Percentiles rank a stretch among this genome's conserved stretches.
These are phyloP conservation scores for Neurospora sp. DNA, from an alignment of 495 filamentous ascomycete genomes.

Conservation along the genomic window DNA sequence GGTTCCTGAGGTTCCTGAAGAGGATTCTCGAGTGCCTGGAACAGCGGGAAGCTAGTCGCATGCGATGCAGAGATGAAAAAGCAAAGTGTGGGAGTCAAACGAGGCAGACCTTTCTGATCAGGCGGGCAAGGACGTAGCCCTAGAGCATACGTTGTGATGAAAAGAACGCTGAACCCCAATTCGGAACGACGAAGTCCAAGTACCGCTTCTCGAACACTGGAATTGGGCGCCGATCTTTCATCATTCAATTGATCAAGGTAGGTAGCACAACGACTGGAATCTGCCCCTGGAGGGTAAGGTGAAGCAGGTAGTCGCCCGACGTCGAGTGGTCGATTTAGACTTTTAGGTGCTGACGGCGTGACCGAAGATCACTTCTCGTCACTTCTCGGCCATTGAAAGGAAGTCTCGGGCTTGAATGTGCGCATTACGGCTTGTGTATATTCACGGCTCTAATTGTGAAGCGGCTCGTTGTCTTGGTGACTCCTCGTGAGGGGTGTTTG, in stretches of 20 bases:
- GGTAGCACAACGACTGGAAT: background rate
- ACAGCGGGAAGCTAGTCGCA: background rate
- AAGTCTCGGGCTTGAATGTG: background rate
- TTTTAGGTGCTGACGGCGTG: background rate
- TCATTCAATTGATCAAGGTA: background rate
- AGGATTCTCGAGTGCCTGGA: background rate
- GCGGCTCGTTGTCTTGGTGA: too few species aligned
- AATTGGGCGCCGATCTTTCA: background rate
- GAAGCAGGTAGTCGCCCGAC: background rate
- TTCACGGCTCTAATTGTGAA: background rate
- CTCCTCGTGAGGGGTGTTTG: too few species aligned
- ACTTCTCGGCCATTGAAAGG: background rate
- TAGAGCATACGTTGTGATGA: background rate
- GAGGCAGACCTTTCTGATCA: background rate
- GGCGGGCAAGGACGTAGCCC: background rate
- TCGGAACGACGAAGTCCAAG: background rate
- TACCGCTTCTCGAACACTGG: background rate
- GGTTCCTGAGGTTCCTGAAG: background rate
- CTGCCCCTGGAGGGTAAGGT: background rate
- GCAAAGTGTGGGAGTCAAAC: background rate
- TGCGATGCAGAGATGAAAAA: background rate
- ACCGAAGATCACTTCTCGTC: background rate
- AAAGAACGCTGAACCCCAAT: background rate
- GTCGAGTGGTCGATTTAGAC: background rate
- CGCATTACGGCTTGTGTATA: background rate